Evolutionary conservation across 129 eudicot species (phyloP).

Genomic region (Lonicera japonica): DNA sequence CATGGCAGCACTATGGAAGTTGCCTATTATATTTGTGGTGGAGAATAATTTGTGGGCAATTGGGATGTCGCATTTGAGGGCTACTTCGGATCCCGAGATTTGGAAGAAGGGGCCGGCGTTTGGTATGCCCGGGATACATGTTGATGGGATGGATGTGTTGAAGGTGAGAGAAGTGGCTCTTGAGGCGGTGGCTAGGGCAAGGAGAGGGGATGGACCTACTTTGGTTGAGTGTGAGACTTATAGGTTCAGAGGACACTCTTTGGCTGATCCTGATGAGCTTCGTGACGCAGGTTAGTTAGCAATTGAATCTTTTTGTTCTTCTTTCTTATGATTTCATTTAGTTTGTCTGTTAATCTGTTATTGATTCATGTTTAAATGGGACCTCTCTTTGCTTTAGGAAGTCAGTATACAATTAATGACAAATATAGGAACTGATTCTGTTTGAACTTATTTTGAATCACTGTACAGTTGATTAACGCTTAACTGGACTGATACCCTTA

Average conservation of each 20-base stretch:
- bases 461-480: no score
- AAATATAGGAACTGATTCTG: no score
- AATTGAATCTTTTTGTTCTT: not conserved
- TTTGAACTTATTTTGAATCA: no score
- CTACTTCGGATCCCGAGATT: conserved; percentile 67
- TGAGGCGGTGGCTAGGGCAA: conserved; percentile 58
- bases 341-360: no score
- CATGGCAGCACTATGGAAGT: conserved; percentile 75
- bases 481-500: no score
- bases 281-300: conserved; percentile 57
- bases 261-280: conserved; percentile 82
- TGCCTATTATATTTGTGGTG: conserved; percentile 67
- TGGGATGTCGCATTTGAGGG: conserved; percentile 77
- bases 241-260: conserved; percentile 74
- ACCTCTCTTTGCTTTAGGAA: no score
- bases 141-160: conserved; percentile 75
- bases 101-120: conserved; percentile 84
- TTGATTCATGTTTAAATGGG: not conserved
- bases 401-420: no score
- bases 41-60: conserved; percentile 82
- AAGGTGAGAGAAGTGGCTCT: conserved; percentile 74
- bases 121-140: conserved; percentile 80
- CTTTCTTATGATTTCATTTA: not conserved
- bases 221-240: conserved; percentile 73
- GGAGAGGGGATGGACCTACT: conserved; percentile 80